Conservation (phyloP, 495 filamentous ascomycete genomes). For the Penicillium canescens region DNA sequence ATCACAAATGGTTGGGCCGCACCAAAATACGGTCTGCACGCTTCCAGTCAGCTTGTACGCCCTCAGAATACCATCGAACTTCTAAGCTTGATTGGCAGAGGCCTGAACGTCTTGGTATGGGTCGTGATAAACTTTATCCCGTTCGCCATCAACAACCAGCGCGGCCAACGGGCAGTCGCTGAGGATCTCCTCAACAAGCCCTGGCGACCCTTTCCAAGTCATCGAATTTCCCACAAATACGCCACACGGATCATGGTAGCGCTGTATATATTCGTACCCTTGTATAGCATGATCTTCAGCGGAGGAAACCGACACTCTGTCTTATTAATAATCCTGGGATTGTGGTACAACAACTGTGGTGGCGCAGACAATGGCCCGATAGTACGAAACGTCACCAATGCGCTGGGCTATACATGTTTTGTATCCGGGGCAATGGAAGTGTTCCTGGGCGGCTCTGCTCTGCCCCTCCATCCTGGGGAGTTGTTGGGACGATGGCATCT, state of each 20-base stretch:
- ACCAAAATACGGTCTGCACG: not conserved
- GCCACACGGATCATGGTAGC: slow-evolving; percentile 18
- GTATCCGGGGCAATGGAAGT: slow-evolving; percentile 29
- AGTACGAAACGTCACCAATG: slow-evolving; percentile 34
- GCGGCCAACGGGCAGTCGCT: slow-evolving; percentile 16
- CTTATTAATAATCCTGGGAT: slow-evolving; percentile 22
- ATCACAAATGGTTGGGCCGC: slow-evolving; percentile 31
- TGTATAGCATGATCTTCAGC: slow-evolving; percentile 6
- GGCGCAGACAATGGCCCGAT: slow-evolving; percentile 23
- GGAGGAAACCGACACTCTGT: slow-evolving; percentile 22
- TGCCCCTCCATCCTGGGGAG: not conserved
- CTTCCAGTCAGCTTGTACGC: not conserved
- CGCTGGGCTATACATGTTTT: slow-evolving; percentile 26
- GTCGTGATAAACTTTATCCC: slow-evolving; percentile 33
- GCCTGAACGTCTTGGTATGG: slow-evolving; percentile 23
- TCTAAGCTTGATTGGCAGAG: not conserved
- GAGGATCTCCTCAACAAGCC: slow-evolving; percentile 41
- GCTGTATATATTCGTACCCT: slow-evolving; percentile 13
- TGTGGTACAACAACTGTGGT: slow-evolving; percentile 35
- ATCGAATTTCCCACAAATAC: slow-evolving; percentile 16
- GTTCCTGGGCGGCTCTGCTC: slow-evolving; percentile 7
- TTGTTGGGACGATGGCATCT: slow-evolving; percentile 30
- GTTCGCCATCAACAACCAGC: slow-evolving; percentile 36
- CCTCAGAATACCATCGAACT: not conserved
- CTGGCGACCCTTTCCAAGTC: slow-evolving; percentile 35